Evolutionary conservation across 345 rosid species (phyloP).

Genomic region (Gossypium anomalum): DNA sequence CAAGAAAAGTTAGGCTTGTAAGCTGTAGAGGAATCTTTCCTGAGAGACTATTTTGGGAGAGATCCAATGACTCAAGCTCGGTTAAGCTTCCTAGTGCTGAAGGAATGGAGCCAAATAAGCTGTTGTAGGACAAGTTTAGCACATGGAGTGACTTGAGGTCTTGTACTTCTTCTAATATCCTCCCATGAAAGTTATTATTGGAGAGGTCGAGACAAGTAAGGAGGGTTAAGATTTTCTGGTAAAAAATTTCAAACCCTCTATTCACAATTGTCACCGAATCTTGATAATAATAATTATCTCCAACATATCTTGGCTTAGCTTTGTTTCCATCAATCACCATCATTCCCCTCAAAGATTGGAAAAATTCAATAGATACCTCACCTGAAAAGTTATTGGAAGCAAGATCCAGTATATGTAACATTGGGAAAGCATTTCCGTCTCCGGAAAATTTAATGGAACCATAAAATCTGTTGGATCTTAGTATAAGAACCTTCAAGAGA

Average conservation of each 20-base stretch:
- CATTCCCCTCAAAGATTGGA: background rate
- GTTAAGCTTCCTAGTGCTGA: background rate
- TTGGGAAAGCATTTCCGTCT: background rate
- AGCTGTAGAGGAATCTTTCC: slow-evolving; percentile 22
- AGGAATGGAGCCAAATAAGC: background rate
- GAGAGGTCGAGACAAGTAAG: background rate
- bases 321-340: background rate
- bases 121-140: background rate
- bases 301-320: background rate
- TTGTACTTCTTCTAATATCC: background rate
- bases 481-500: background rate
- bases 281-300: background rate
- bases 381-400: background rate
- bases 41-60: slow-evolving; percentile 11
- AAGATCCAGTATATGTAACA: background rate
- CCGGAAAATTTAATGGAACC: background rate
- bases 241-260: background rate
- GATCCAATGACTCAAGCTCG: background rate
- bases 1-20: background rate
- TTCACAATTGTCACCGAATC: background rate
- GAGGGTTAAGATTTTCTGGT: background rate
- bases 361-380: background rate
- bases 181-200: background rate
- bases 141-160: background rate
- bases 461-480: background rate